A percentile compares a stretch with the other conserved stretches of the same genome.
These are phyloP conservation scores for Nemania sp. DNA, from an alignment of 2,329 filamentous ascomycete genomes.

Conservation along the genomic window DNA sequence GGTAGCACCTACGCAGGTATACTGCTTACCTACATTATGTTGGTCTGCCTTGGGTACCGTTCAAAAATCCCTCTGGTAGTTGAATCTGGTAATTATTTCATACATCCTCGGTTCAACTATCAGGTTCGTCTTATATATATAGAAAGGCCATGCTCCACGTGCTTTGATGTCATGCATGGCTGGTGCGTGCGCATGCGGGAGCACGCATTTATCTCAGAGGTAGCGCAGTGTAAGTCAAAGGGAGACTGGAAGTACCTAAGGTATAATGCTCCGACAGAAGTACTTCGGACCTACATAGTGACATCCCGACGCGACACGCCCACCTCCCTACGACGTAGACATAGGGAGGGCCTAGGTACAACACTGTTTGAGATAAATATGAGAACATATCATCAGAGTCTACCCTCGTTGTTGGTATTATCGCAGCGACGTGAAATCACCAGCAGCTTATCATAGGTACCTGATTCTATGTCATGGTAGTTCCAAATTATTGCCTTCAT, in stretches of 20 bases:
- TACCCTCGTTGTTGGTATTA: not conserved
- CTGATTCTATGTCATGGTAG: not conserved
- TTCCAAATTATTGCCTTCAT: not conserved
- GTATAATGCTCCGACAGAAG: too few relatives aligned
- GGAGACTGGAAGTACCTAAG: too few relatives aligned
- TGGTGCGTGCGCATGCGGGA: constrained; percentile 1
- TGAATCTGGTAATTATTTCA: too few relatives aligned
- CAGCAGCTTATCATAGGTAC: not conserved
- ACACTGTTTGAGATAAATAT: not conserved
- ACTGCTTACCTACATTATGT: too few relatives aligned
- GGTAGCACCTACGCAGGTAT: not conserved
- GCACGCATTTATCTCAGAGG: not conserved
- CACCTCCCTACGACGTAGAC: not conserved
- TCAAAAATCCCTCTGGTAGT: too few relatives aligned
- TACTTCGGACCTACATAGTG: too few relatives aligned
- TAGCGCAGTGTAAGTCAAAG: too few relatives aligned
- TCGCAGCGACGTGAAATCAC: not conserved
- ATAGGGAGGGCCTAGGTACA: too few relatives aligned
- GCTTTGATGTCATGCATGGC: constrained; percentile 17
- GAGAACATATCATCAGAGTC: not conserved
- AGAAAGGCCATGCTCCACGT: not conserved
- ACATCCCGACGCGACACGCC: not conserved
- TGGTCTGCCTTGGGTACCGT: too few relatives aligned
- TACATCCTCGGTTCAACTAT: not conserved
- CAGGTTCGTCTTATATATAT: not conserved